Evolutionary conservation across 2,329 filamentous ascomycete genomes (phyloP).

Genomic region (Pseudogymnoascus verrucosus): DNA sequence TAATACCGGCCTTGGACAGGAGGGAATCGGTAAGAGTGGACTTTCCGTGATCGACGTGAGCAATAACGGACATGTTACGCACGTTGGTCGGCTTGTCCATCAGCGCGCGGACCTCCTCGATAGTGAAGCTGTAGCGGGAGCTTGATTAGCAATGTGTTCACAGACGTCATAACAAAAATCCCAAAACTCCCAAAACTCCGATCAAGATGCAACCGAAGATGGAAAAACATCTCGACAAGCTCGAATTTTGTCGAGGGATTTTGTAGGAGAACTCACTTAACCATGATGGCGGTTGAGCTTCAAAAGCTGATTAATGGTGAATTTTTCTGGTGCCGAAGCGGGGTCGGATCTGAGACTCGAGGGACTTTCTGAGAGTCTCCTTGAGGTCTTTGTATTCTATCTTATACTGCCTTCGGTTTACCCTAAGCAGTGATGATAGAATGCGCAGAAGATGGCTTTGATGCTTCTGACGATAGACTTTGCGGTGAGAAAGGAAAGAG

Average conservation of each 20-base stretch:
- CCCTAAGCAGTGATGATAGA: constrained; percentile 24
- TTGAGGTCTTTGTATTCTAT: constrained; percentile 19
- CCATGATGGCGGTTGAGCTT: constrained; percentile 89
- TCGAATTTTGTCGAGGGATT: constrained; percentile 6
- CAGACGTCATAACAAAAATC: constrained; percentile 2
- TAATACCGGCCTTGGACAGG: constrained; percentile 98
- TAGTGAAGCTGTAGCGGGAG: constrained; percentile 72
- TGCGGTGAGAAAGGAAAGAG: constrained; percentile 17
- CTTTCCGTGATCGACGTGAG: constrained; percentile 99
- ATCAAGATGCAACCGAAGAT: neutral
- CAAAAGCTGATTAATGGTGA: constrained; percentile 28
- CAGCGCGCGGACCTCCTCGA: constrained; percentile 78
- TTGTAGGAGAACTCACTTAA: constrained; percentile 70
- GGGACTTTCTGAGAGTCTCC: constrained; percentile 19
- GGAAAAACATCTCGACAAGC: neutral
- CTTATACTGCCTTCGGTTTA: constrained; percentile 22
- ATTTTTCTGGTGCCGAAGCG: constrained; percentile 22
- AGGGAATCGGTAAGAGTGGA: constrained; percentile 99
- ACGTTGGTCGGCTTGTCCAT: constrained; percentile 75
- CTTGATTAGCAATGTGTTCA: constrained; percentile 39
- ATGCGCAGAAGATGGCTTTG: constrained; percentile 21
- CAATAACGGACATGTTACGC: constrained; percentile 99
- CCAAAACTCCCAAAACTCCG: neutral
- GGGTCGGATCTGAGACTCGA: constrained; percentile 18
- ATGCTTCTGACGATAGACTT: constrained; percentile 10